Conservation (phyloP, 306 rosid genomes). For the Trifolium pratense region DNA sequence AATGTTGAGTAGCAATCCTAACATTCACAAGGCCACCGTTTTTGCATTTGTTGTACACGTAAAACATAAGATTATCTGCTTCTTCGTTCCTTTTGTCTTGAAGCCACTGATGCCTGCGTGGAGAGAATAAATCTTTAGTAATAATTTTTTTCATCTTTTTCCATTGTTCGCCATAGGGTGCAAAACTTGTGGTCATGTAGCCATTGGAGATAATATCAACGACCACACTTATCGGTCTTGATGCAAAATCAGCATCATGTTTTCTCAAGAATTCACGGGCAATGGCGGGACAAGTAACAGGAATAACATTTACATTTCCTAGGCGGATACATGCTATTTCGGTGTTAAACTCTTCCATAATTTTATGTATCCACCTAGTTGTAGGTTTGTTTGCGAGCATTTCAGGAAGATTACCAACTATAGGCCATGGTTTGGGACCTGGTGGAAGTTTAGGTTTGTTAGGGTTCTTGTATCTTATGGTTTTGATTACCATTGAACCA, state of each 20-base stretch:
- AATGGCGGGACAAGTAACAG: slow-evolving; percentile 37
- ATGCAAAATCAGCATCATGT: slow-evolving; percentile 51
- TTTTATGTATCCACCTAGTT: slow-evolving; percentile 42
- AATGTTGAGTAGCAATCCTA: slow-evolving; percentile 42
- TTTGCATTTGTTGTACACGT: slow-evolving; percentile 35
- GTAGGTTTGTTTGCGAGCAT: slow-evolving; percentile 44
- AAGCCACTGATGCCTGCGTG: slow-evolving; percentile 30
- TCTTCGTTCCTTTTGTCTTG: slow-evolving; percentile 46
- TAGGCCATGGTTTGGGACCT: slow-evolving; percentile 53
- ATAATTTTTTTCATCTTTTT: slow-evolving; percentile 47
- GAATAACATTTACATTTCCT: slow-evolving; percentile 50
- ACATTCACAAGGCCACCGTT: slow-evolving; percentile 32
- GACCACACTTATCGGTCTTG: slow-evolving; percentile 41
- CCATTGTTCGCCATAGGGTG: slow-evolving; percentile 44
- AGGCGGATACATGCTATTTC: slow-evolving; percentile 58
- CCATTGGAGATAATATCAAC: slow-evolving; percentile 24
- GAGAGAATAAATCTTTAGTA: slow-evolving; percentile 18
- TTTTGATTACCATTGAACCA: slow-evolving; percentile 1
- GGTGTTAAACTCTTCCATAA: slow-evolving; percentile 42
- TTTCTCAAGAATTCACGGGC: slow-evolving; percentile 49
- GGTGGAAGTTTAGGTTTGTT: slow-evolving; percentile 39
- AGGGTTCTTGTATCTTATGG: not conserved
- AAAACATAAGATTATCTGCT: slow-evolving; percentile 50
- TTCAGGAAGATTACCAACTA: slow-evolving; percentile 50
- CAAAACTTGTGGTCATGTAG: not conserved